Evolutionary conservation across 2,329 filamentous ascomycete species (phyloP).

Genomic region (Phoma sp.): DNA sequence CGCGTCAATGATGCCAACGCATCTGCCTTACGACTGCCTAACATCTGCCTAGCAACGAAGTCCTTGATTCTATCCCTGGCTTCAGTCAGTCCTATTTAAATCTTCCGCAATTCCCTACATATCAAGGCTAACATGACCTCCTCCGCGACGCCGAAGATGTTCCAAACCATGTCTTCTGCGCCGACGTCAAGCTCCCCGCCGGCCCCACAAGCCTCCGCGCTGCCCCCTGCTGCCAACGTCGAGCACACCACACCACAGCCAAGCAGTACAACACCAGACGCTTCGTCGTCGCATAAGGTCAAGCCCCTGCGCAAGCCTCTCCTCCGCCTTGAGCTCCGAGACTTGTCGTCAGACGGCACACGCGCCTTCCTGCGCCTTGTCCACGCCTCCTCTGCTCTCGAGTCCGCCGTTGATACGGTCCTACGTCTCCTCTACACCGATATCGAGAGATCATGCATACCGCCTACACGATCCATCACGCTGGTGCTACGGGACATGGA

Average conservation of each 20-base stretch:
- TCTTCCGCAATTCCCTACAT: background rate
- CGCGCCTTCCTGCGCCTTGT: slow-evolving; percentile 70
- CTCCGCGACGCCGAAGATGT: slow-evolving; percentile 38
- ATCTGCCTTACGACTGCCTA: slow-evolving; percentile 8
- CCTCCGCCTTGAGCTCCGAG: slow-evolving; percentile 55
- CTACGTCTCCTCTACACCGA: slow-evolving; percentile 71
- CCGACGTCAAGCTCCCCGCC: slow-evolving; percentile 22
- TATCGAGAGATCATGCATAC: slow-evolving; percentile 46
- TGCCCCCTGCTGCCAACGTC: slow-evolving; percentile 27
- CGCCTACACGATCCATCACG: slow-evolving; percentile 82
- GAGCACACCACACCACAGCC: slow-evolving; percentile 4
- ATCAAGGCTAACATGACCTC: slow-evolving; percentile 22
- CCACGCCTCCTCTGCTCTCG: slow-evolving; percentile 66
- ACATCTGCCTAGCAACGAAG: slow-evolving; percentile 7
- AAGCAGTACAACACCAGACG: background rate
- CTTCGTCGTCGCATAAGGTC: slow-evolving; percentile 17
- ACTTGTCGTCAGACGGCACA: slow-evolving; percentile 63
- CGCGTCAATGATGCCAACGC: slow-evolving; percentile 15
- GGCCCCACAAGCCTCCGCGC: slow-evolving; percentile 37
- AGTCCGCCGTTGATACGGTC: slow-evolving; percentile 69
- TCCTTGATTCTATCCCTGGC: background rate
- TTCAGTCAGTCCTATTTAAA: background rate
- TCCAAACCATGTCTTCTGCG: slow-evolving; percentile 44
- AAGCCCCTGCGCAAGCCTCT: slow-evolving; percentile 49
- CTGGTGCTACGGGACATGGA: slow-evolving; percentile 78